Conservation (phyloP, 1,284 basidiomycete species). For the Austropuccinia psidii region DNA sequence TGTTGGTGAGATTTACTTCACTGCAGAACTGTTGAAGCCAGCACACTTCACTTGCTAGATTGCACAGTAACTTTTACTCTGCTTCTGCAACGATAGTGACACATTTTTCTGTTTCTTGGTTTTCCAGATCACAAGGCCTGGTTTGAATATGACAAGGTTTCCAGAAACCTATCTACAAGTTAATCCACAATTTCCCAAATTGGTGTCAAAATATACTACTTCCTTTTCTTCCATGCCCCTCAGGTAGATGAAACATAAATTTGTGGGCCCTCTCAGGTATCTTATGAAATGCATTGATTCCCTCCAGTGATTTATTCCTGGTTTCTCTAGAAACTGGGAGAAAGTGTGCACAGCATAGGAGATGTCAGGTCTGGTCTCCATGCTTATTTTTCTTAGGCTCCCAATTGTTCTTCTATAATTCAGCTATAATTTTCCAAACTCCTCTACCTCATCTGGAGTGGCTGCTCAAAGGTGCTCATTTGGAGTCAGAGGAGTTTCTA, state of each 20-base stretch:
- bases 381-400: not conserved
- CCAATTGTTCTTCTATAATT: not conserved
- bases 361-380: not conserved
- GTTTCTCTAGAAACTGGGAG: not conserved
- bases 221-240: not conserved
- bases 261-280: not conserved
- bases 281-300: not conserved
- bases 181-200: not conserved
- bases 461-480: not conserved
- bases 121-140: not conserved
- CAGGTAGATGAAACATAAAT: not conserved
- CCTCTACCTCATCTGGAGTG: not conserved
- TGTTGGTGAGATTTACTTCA: no score
- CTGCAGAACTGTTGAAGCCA: no score
- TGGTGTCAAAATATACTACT: not conserved
- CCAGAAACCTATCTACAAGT: not conserved
- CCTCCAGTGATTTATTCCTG: not conserved
- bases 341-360: not conserved
- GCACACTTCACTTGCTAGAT: no score
- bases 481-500: not conserved
- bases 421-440: not conserved
- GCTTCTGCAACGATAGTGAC: not conserved
- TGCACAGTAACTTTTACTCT: no score
- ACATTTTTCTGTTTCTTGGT: not conserved
- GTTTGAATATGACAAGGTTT: not conserved